Conservation (phyloP, 371 early-diverging fungal genomes). For the Batkoa obscura region DNA sequence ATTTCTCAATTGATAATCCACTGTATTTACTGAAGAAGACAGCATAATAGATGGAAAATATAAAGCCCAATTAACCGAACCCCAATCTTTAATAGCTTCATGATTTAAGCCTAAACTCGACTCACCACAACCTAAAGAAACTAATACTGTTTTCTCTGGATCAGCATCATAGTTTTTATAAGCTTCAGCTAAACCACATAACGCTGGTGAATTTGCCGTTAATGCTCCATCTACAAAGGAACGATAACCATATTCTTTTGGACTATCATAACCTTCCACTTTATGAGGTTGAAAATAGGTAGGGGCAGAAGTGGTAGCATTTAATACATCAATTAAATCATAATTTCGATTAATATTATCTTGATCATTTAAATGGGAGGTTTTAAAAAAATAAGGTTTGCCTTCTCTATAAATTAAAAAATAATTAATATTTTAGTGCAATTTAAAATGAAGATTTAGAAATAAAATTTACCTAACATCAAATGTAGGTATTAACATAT, state of each 20-base stretch:
- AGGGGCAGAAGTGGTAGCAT: constrained; percentile 8
- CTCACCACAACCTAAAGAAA: not conserved
- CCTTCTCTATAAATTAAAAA: not conserved
- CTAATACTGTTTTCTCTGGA: not conserved
- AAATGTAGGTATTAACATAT: not conserved
- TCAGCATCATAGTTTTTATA: not conserved
- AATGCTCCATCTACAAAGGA: constrained; percentile 5
- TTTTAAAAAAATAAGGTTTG: not conserved
- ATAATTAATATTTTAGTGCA: no score
- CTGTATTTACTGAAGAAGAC: not conserved
- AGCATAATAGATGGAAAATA: not conserved
- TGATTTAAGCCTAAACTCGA: not conserved
- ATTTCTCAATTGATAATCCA: not conserved
- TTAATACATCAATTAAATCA: constrained; percentile 1
- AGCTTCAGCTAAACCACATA: constrained; percentile 4
- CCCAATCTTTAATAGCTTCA: not conserved
- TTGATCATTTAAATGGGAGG: not conserved
- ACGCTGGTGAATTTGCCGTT: not conserved
- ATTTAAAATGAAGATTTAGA: not conserved
- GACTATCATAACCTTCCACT: not conserved
- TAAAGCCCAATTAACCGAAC: not conserved
- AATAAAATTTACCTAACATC: not conserved
- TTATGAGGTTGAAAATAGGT: constrained; percentile 6
- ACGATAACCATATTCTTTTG: not conserved
- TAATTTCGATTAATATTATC: not conserved